Base-by-base conservation (phyloP, 163 green algal genomes). In the Picocystis sp. region DNA sequence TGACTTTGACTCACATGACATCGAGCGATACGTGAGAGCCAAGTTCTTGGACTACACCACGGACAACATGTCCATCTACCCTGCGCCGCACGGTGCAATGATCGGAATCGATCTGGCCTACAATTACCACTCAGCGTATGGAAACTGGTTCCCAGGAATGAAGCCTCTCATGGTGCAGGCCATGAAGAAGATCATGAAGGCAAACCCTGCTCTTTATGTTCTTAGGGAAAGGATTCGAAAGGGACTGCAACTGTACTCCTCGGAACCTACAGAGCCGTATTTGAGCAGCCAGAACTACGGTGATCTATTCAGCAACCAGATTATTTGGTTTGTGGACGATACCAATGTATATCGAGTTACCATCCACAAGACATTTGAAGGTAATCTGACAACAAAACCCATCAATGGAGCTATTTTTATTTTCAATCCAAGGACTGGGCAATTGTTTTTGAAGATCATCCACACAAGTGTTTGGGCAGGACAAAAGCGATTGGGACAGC, bases 21-120 rank as follows among this genome's bases (percentile, higher is more conserved):
- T 99, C 50, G 91, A 99, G 82, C 78, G 91, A 29, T 99, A 99
- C 68, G 88, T 79, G 47, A 78, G 90, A 22, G 89, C 89, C 68
- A 96, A 96, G 81, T 98, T 99, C 76, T 75, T 99, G 55, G 91
- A 99, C 78, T 99, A 99, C 80, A 96, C 91, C 53, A 98, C 87
- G 2, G 91, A 99, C 71, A 96, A 94, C 81, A 97, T 99, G 89
- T 92, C 79, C 62, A 93, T 99, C 73, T 99, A 99, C 76, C 91
- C 91, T 14, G 88, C 80, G 11, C 87, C 91, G 38, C 94, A 87
- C 13, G 86, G 77, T 12, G 70, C 73, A 52, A 97, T 99, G 90
- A 76, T 98, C 24, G 84, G 86, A 59, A 78, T 99, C 13, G 91
- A 99, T 68, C 77, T 99, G 45, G 87, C 86, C 2, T 99, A 99